Conservation (phyloP, 371 early-diverging fungal species). For the Choanephora cucurbitarum region DNA sequence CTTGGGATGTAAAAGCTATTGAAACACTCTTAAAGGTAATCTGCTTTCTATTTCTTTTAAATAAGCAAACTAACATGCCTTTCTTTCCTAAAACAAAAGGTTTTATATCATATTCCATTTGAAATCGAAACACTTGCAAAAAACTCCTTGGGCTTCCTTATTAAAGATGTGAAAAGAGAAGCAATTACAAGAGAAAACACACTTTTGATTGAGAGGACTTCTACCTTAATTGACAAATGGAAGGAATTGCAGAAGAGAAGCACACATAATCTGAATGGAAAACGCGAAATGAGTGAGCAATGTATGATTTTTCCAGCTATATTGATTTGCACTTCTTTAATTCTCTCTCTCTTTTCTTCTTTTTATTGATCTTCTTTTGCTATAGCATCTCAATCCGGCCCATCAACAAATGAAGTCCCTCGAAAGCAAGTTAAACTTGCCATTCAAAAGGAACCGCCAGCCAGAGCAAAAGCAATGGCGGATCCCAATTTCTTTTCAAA, state of each 20-base stretch:
- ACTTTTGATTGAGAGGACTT: not conserved
- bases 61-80: too few relatives aligned
- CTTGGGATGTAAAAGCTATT: not conserved
- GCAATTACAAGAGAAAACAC: conserved; percentile 3
- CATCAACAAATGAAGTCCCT: not conserved
- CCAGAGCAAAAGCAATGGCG: conserved; percentile 19
- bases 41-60: not conserved
- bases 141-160: conserved; percentile 12
- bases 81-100: too few relatives aligned
- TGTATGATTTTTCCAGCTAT: not conserved
- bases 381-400: not conserved
- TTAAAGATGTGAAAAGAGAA: conserved; percentile 15
- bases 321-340: too few relatives aligned
- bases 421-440: conserved; percentile 17
- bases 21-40: not conserved
- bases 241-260: conserved; percentile 7
- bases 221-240: conserved; percentile 6
- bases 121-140: conserved; percentile 13
- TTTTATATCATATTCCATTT: conserved; percentile 16
- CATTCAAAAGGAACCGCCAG: conserved; percentile 33
- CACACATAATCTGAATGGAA: conserved; percentile 1
- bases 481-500: conserved; percentile 18
- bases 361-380: too few relatives aligned
- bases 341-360: not conserved
- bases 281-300: conserved; percentile 11